phyloP scores from a whole-genome alignment of 306 rosid genomes.

The Alnus glutinosa region DNA sequence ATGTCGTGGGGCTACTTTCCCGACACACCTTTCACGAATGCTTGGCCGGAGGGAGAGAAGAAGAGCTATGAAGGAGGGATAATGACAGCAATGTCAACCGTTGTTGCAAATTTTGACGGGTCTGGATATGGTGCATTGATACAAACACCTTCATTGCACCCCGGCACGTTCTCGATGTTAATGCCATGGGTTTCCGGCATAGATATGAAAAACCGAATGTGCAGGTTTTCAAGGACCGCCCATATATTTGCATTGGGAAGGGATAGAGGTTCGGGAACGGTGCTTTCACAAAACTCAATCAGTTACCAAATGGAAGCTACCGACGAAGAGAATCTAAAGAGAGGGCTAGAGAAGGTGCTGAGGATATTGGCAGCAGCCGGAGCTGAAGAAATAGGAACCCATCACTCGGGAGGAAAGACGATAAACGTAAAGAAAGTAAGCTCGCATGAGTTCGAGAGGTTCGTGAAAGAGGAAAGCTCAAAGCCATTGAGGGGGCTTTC shows the following conservation, averaged over 20 bases:
- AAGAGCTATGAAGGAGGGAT: slow-evolving; percentile 90
- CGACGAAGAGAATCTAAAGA: slow-evolving; percentile 55
- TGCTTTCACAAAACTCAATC: slow-evolving; percentile 34
- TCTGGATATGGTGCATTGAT: slow-evolving; percentile 76
- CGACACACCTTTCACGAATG: slow-evolving; percentile 35
- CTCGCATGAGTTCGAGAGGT: slow-evolving; percentile 56
- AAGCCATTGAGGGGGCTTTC: slow-evolving; percentile 49
- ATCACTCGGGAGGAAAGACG: slow-evolving; percentile 54
- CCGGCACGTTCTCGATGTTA: slow-evolving; percentile 72
- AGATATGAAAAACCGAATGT: slow-evolving; percentile 61
- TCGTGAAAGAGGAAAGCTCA: slow-evolving; percentile 74
- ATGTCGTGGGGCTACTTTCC: slow-evolving; percentile 96
- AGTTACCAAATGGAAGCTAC: slow-evolving; percentile 43
- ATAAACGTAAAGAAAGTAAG: slow-evolving; percentile 55
- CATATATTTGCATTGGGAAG: slow-evolving; percentile 78
- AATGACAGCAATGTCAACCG: slow-evolving; percentile 86
- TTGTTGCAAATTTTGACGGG: slow-evolving; percentile 49
- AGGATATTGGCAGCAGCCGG: slow-evolving; percentile 83
- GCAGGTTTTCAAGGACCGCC: slow-evolving; percentile 67
- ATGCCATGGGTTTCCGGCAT: slow-evolving; percentile 86
- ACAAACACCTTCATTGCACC: slow-evolving; percentile 89
- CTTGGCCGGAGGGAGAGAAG: slow-evolving; percentile 56
- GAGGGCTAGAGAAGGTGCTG: slow-evolving; percentile 63
- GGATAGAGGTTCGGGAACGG: slow-evolving; percentile 69
- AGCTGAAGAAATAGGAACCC: slow-evolving; percentile 89